A percentile compares a stretch with the other conserved stretches of the same genome.
Evolutionary conservation across 2,329 filamentous ascomycete genomes (phyloP).

Genomic region (Verticillium nonalfalfae): DNA sequence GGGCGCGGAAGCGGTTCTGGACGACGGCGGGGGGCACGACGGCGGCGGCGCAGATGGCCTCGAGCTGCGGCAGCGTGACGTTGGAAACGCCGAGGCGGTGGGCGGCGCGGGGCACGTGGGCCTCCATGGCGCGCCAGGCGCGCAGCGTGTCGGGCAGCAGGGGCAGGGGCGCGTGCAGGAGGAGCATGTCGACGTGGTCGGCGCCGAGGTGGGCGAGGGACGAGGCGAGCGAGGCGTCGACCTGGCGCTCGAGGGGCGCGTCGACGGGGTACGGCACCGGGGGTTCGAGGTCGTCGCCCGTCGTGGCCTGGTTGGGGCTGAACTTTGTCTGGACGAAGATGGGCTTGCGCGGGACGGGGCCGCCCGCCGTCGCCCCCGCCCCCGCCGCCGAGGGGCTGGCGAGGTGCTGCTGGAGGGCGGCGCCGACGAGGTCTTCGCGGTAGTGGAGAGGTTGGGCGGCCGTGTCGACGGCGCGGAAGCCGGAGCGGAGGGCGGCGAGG

Average conservation of each 20-base stretch:
- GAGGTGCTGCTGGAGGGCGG: constrained; percentile 45
- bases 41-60: constrained; percentile 31
- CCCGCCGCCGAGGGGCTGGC: constrained; percentile 2
- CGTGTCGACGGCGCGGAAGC: constrained; percentile 71
- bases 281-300: constrained; percentile 29
- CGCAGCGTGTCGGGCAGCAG: constrained; percentile 43
- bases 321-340: constrained; percentile 71
- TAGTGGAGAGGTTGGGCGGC: constrained; percentile 77
- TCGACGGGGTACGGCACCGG: constrained; percentile 57
- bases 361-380: too few relatives aligned
- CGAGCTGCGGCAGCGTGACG: constrained; percentile 50
- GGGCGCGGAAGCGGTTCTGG: constrained; percentile 69
- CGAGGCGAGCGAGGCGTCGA: constrained; percentile 58
- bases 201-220: constrained; percentile 58
- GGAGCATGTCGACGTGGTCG: constrained; percentile 55
- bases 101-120: constrained; percentile 52
- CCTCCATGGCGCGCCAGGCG: constrained; percentile 61
- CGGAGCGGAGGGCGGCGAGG: constrained; percentile 57
- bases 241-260: constrained; percentile 55
- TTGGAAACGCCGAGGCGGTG: constrained; percentile 72
- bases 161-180: constrained; percentile 60
- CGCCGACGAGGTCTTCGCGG: constrained; percentile 63
- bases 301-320: constrained; percentile 55
- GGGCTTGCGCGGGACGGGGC: constrained; percentile 24
- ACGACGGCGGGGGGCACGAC: constrained; percentile 49